These are phyloP conservation scores for Barbatosphaeria neglecta DNA, from an alignment of 495 filamentous ascomycete species.

Conservation along the genomic window DNA sequence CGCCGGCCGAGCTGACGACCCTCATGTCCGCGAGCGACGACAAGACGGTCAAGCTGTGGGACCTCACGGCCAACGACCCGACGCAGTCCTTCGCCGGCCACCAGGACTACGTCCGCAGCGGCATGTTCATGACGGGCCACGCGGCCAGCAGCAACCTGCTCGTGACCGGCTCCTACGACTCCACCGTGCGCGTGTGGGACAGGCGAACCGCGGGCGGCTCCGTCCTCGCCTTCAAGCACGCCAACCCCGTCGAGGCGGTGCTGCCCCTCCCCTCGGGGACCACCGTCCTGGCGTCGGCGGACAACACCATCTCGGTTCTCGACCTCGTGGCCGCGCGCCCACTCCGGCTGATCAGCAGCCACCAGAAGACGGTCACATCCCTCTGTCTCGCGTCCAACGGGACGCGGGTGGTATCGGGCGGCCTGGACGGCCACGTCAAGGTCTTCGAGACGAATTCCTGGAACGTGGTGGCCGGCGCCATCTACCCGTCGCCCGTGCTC, in stretches of 20 bases:
- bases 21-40: conserved; percentile 83
- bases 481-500: conserved; percentile 83
- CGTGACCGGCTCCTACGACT: conserved; percentile 85
- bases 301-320: conserved; percentile 83
- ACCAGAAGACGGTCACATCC: conserved; percentile 94
- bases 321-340: conserved; percentile 88
- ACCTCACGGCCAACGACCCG: conserved; percentile 68
- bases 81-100: conserved; percentile 76
- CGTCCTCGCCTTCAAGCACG: conserved; percentile 87
- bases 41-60: conserved; percentile 85
- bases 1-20: conserved; percentile 70
- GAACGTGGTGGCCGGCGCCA: conserved; percentile 85
- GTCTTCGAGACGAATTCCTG: conserved; percentile 83
- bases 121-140: conserved; percentile 62
- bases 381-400: conserved; percentile 65
- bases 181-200: conserved; percentile 90
- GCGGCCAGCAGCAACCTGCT: conserved; percentile 62
- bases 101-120: conserved; percentile 80
- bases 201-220: conserved; percentile 54
- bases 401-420: conserved; percentile 70
- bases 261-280: conserved; percentile 78
- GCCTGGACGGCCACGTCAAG: conserved; percentile 91
- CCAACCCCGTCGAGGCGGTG: conserved; percentile 72
- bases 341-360: conserved; percentile 73
- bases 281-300: conserved; percentile 71